Conservation (phyloP, 306 rosid genomes). For the Quercus bicolor region DNA sequence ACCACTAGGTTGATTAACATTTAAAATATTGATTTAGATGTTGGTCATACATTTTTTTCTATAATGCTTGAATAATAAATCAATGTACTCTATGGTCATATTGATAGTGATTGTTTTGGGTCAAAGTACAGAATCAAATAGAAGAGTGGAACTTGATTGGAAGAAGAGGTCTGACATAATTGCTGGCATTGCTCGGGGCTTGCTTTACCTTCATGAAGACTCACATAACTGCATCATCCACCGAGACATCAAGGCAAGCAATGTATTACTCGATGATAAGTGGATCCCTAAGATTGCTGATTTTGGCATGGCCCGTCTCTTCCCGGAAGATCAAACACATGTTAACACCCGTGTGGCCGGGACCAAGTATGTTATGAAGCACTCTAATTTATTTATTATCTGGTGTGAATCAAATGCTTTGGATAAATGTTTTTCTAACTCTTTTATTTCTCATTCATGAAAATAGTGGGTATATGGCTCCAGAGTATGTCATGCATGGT, state of each 20-base stretch:
- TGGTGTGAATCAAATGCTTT: background rate
- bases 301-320: slow-evolving; percentile 98
- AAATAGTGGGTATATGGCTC: slow-evolving; percentile 94
- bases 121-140: slow-evolving; percentile 45
- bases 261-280: slow-evolving; percentile 77
- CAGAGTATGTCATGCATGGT: slow-evolving; percentile 88
- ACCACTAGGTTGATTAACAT: background rate
- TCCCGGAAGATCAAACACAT: slow-evolving; percentile 87
- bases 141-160: slow-evolving; percentile 76
- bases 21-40: background rate
- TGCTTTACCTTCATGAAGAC: slow-evolving; percentile 95
- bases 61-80: background rate
- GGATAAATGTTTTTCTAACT: background rate
- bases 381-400: background rate
- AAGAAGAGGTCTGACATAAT: slow-evolving; percentile 69
- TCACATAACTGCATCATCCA: slow-evolving; percentile 81
- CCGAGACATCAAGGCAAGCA: slow-evolving; percentile 92
- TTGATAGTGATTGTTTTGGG: background rate
- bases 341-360: slow-evolving; percentile 96
- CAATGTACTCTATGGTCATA: background rate
- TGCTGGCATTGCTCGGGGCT: slow-evolving; percentile 74
- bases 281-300: slow-evolving; percentile 97
- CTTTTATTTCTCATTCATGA: slow-evolving; percentile 5
- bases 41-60: background rate
- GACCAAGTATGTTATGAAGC: slow-evolving; percentile 62